Conservation (phyloP, 345 rosid genomes). For the Brassica carinata region DNA sequence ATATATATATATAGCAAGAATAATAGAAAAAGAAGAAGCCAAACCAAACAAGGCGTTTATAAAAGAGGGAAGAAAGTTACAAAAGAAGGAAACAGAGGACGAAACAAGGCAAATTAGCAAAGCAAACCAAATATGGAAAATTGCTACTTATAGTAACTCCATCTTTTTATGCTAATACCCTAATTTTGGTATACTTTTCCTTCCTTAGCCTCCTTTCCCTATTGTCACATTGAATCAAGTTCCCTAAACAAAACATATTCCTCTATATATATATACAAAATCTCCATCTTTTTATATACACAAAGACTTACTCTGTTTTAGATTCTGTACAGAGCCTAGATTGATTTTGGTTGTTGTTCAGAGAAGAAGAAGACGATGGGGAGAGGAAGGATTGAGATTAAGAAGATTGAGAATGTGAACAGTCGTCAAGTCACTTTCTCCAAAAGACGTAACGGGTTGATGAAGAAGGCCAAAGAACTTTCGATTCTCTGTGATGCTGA, state of each 20-base stretch:
- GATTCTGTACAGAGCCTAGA: too few relatives aligned
- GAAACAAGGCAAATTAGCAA: constrained; percentile 35
- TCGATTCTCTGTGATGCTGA: constrained; percentile 89
- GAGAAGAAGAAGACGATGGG: constrained; percentile 52
- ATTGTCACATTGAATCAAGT: constrained; percentile 1
- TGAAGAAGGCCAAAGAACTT: constrained; percentile 84
- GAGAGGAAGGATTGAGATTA: constrained; percentile 90
- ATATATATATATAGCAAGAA: neutral
- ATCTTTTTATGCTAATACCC: constrained; percentile 30
- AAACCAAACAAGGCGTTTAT: constrained; percentile 28
- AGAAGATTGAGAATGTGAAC: constrained; percentile 89
- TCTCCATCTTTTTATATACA: neutral
- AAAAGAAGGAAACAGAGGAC: constrained; percentile 38
- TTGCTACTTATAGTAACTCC: constrained; percentile 44
- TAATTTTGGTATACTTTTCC: constrained; percentile 38
- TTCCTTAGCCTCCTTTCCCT: constrained; percentile 37
- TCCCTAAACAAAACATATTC: constrained; percentile 16
- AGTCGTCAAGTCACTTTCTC: constrained; percentile 98
- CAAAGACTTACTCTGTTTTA: neutral
- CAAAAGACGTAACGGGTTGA: constrained; percentile 82
- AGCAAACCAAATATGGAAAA: constrained; percentile 40
- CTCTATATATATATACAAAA: constrained; percentile 11
- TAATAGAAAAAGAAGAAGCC: neutral
- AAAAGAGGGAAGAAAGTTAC: constrained; percentile 26
- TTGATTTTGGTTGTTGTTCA: too few relatives aligned